A percentile compares a stretch with the other conserved stretches of the same genome.
These are phyloP conservation scores for Hypoxylon lenormandii DNA, from an alignment of 495 filamentous ascomycete genomes.

Conservation along the genomic window DNA sequence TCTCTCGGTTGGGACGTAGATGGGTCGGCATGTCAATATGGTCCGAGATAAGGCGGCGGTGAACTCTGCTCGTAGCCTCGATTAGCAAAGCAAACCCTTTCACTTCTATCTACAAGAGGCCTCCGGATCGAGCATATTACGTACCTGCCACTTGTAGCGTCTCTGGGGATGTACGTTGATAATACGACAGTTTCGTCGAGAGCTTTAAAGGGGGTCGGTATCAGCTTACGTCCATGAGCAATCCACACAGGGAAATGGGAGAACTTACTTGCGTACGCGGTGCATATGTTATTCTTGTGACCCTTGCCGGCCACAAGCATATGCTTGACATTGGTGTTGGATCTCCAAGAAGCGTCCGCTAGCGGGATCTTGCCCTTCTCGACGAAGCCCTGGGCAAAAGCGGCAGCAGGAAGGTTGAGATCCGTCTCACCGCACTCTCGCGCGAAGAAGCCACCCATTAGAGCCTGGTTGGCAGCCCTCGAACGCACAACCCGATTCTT, in stretches of 20 bases:
- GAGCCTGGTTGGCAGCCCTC: conserved; percentile 21
- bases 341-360: background rate
- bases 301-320: conserved; percentile 49
- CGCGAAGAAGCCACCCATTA: conserved; percentile 46
- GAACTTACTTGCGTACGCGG: conserved; percentile 50
- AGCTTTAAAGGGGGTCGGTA: background rate
- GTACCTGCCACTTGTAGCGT: conserved; percentile 28
- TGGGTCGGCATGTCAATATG: background rate
- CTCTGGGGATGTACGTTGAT: conserved; percentile 44
- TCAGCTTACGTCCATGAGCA: background rate
- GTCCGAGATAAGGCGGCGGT: conserved; percentile 4
- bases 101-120: no score
- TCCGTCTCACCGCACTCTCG: conserved; percentile 39
- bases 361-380: conserved; percentile 28
- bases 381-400: conserved; percentile 39
- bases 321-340: conserved; percentile 2
- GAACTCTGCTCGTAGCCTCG: conserved; percentile 9
- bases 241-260: background rate
- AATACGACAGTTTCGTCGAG: conserved; percentile 1
- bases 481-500: conserved; percentile 46
- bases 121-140: background rate
- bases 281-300: conserved; percentile 40
- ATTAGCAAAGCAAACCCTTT: background rate
- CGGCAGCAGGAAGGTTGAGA: conserved; percentile 36
- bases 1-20: background rate